Evolutionary conservation across 2,329 filamentous ascomycete genomes (phyloP).

Genomic region (Dothistroma septosporum): DNA sequence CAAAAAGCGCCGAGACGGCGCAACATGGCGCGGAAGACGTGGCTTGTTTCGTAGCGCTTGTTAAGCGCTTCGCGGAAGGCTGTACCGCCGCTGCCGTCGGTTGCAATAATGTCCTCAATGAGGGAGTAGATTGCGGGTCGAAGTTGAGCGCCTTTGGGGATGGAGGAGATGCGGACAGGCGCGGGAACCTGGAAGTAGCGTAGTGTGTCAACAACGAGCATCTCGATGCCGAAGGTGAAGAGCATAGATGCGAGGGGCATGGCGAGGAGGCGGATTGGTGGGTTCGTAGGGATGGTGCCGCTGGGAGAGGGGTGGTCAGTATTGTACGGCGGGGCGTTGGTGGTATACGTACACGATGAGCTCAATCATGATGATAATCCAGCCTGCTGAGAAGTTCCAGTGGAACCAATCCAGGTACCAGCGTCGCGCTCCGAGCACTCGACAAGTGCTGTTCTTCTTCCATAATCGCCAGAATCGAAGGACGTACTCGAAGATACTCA

Average conservation of each 20-base stretch:
- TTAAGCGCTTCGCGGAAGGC: constrained; percentile 51
- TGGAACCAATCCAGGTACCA: constrained; percentile 54
- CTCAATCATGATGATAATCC: constrained; percentile 55
- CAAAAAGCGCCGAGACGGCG: constrained; percentile 51
- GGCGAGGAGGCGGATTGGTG: constrained; percentile 51
- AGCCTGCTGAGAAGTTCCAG: constrained; percentile 53
- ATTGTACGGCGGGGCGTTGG: not conserved
- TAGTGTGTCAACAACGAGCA: constrained; percentile 48
- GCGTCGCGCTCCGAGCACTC: constrained; percentile 47
- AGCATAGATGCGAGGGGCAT: constrained; percentile 52
- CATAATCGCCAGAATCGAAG: constrained; percentile 48
- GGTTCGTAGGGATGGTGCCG: constrained; percentile 45
- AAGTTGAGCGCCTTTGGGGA: constrained; percentile 48
- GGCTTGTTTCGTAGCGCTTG: constrained; percentile 50
- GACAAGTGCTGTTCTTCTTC: constrained; percentile 50
- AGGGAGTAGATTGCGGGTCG: constrained; percentile 53
- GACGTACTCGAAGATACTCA: constrained; percentile 54
- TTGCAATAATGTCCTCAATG: constrained; percentile 53
- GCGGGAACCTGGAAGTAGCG: constrained; percentile 45
- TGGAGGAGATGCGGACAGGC: constrained; percentile 51
- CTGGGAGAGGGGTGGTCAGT: constrained; percentile 28
- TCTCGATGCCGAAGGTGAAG: constrained; percentile 50
- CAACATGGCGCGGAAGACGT: constrained; percentile 52
- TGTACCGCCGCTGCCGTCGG: constrained; percentile 52
- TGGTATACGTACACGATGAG: constrained; percentile 45